Base-by-base conservation (phyloP, 352 stramenopile genomes). In the Phytophthora citricola region DNA sequence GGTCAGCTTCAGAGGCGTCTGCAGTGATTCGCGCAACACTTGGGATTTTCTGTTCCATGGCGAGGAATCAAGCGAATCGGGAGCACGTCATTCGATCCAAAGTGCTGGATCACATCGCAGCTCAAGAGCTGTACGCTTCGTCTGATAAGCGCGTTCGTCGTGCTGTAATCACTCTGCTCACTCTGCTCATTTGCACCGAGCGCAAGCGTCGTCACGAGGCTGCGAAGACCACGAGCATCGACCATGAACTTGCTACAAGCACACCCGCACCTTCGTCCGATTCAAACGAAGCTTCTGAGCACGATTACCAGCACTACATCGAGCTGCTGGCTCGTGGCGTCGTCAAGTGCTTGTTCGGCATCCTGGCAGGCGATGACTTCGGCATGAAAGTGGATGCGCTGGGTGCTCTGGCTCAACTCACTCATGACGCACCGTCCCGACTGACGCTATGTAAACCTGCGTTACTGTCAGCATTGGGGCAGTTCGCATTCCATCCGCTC, bases 341-440 rank as follows among this genome's bases (percentile, higher is more conserved):
- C 27, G 82, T 92, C 47, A 86, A 90, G 44, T 91, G 81, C 15
- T 70, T 91, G 45, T 91, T 91, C 65, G 83, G 80, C 3, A 88
- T 91, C 44, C 66, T 93, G 5, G 50, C 60, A 14, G 84, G 80
- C n/a, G 86, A 89, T 49, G 82, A 91, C 48, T 89, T 89, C 24
- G 75, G 71, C 39, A 90, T 88, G 74, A 90, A 90, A 56, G 78
- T 88, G 8, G 84, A 93, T 55, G 82, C 81, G 7, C 73, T 90
- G 27, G 68, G 70, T n/a, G 79, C 84, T 26, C 85, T 93, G 10
- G 79, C 81, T 15, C 81, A 92, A 53, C 77, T 93, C 43, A 88
- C 75, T 0, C 70, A 87, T 12, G 85, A 90, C 50, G 62, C 85
- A 41, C 73, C 79, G 34, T 87, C 82, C n/a, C 79, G 83, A 5